A percentile compares a stretch with the other conserved stretches of the same genome.
These are phyloP conservation scores for Globisporangium lucens DNA, from an alignment of 352 stramenopile genomes.

Conservation along the genomic window DNA sequence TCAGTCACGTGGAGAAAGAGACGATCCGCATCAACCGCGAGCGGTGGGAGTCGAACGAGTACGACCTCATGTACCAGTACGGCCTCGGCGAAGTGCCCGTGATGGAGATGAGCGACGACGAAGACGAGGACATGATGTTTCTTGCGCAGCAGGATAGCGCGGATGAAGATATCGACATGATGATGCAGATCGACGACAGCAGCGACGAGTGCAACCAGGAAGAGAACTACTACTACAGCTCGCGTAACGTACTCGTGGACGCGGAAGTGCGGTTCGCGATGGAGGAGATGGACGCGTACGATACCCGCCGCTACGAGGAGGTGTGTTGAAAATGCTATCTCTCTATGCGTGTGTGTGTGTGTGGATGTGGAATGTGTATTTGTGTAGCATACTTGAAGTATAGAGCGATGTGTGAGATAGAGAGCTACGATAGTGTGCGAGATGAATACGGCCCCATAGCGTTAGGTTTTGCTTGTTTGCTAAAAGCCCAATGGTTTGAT, in stretches of 20 bases:
- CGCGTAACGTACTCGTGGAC: slow-evolving; percentile 43
- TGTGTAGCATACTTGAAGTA: background rate
- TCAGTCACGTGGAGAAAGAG: slow-evolving; percentile 67
- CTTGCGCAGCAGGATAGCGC: slow-evolving; percentile 31
- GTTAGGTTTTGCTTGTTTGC: background rate
- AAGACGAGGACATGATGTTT: slow-evolving; percentile 46
- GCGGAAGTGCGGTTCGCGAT: slow-evolving; percentile 59
- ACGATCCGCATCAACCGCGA: slow-evolving; percentile 74
- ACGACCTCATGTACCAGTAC: slow-evolving; percentile 81
- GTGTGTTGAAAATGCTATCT: slow-evolving; percentile 19
- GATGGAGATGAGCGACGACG: slow-evolving; percentile 54
- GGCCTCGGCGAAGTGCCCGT: slow-evolving; percentile 60
- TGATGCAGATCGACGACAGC: slow-evolving; percentile 51
- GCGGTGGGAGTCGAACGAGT: slow-evolving; percentile 85
- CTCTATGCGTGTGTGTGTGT: background rate
- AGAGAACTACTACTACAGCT: slow-evolving; percentile 51
- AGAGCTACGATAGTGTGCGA: slow-evolving; percentile 8
- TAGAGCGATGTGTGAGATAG: slow-evolving; percentile 5
- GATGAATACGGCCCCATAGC: background rate
- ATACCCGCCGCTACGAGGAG: slow-evolving; percentile 62
- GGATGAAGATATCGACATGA: slow-evolving; percentile 28
- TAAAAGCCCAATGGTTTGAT: slow-evolving; percentile 9
- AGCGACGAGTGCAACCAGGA: slow-evolving; percentile 34
- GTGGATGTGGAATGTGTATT: slow-evolving; percentile 7
- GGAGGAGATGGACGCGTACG: slow-evolving; percentile 76